Base-by-base conservation (phyloP, 2,329 filamentous ascomycete species). In the Rachicladosporium sp. region DNA sequence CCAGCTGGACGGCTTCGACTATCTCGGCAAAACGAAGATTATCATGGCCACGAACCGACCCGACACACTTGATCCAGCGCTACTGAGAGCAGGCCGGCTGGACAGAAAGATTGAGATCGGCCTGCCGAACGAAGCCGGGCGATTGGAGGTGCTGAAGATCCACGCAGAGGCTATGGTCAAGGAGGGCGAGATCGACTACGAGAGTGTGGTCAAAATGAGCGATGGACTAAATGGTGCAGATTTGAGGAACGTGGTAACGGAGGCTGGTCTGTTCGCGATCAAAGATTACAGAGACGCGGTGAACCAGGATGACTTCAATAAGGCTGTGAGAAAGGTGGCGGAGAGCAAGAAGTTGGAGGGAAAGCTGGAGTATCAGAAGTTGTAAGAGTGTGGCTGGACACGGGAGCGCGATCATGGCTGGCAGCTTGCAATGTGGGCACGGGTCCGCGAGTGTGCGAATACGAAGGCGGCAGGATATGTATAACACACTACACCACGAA, bases 151-250 rank as follows among this genome's bases (percentile, higher is more conserved):
- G 66, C 71, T 98, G 64, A 98, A 98, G 76, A 98, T 98, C 52
- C 91, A 98, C 62, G 78, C 89, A 4, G 76, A 77, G 29, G 79
- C 82, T 46, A 91, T 98, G 10, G 76, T 85, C 43, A 79, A 84
- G 35, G 89, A 96, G 53, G 91, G 89, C 1, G 91, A 98, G 47
- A 86, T 98, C 57, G 93, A 98, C 62, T 98, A 93, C 58, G 91
- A 98, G 74, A 95, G 86, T 55, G 87, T 98, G 44, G 91, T 98
- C 51, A 98, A 98, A 78, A 98, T 98, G 91, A 95, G 88, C 54
- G 91, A 98, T 58, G 88, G 89, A 21, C 74, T 98, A 54, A 98
- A 98, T 64, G 91, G 91, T 59, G 91, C 91, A 37, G 91, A 98
- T 76, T 67, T 98, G 70, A 75, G 91, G 57, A 98, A 98, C 59